phyloP scores from a whole-genome alignment of 108 stramenopile species.

The Skeletonema tropicum region DNA sequence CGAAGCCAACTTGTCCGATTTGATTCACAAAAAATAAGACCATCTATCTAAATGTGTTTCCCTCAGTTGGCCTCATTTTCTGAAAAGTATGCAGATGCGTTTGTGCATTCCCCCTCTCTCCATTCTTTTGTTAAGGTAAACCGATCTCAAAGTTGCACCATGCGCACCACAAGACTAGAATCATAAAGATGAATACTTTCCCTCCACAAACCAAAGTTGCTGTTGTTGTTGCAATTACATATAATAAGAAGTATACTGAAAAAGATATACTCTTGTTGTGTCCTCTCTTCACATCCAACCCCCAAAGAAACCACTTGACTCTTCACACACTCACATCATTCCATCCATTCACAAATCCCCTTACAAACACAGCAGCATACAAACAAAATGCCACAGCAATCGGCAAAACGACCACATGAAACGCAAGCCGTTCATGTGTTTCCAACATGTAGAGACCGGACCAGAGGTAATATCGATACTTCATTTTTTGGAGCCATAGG shows the following conservation, averaged over 20 bases:
- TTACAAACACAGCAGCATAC: conserved; percentile 53
- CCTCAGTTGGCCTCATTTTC: no score
- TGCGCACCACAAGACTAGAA: no score
- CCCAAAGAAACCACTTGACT: not conserved
- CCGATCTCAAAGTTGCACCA: no score
- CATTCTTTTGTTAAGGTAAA: no score
- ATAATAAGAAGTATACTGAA: not conserved
- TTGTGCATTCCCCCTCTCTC: no score
- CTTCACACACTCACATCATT: conserved; percentile 9
- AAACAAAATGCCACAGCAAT: conserved; percentile 43
- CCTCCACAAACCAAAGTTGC: no score
- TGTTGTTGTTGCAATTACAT: no score
- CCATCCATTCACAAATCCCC: conserved; percentile 51
- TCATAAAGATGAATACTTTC: no score
- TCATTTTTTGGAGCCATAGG: conserved; percentile 38
- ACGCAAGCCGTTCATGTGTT: conserved; percentile 64
- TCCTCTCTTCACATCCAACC: not conserved
- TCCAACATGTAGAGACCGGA: conserved; percentile 86
- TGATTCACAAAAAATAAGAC: no score
- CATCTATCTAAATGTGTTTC: no score
- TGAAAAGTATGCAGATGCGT: no score
- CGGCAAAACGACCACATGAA: conserved; percentile 57
- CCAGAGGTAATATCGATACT: conserved; percentile 85
- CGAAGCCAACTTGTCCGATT: no score
- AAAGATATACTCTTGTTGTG: not conserved